phyloP scores from a whole-genome alignment of 345 rosid species.

The Hevea brasiliensis region DNA sequence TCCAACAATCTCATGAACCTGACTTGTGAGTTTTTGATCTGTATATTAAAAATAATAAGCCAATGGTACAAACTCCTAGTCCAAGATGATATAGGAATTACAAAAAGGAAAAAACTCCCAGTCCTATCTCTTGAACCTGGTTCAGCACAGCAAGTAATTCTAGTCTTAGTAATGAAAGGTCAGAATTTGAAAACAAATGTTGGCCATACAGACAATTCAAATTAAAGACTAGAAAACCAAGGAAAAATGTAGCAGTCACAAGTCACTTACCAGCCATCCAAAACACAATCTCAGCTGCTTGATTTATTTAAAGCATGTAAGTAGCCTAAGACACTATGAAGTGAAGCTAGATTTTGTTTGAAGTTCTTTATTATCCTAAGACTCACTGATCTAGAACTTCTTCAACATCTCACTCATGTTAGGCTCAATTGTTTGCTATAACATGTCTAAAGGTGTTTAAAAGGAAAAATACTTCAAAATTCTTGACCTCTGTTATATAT shows the following conservation, averaged over 20 bases:
- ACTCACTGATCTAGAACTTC: not conserved
- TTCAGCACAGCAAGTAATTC: no score
- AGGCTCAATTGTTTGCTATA: not conserved
- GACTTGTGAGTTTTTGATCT: constrained; percentile 67
- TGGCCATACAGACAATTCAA: not conserved
- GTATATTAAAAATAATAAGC: constrained; percentile 13
- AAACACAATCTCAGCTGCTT: not conserved
- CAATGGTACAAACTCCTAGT: not conserved
- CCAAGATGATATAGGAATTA: not conserved
- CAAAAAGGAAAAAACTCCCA: not conserved
- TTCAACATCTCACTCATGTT: not conserved
- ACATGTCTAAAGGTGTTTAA: no score
- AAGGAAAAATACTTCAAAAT: no score
- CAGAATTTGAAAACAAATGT: not conserved
- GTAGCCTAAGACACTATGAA: not conserved
- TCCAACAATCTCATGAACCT: constrained; percentile 68
- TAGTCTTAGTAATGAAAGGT: not conserved
- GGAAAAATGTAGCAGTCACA: not conserved
- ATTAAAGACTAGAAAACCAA: not conserved
- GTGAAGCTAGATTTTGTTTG: not conserved
- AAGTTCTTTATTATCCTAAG: not conserved
- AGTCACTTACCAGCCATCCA: not conserved
- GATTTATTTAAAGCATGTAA: not conserved
- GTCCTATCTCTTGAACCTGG: no score
- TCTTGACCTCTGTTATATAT: no score